These are phyloP conservation scores for Leucocoprinus sp. DNA, from an alignment of 768 basidiomycete genomes.

Conservation along the genomic window DNA sequence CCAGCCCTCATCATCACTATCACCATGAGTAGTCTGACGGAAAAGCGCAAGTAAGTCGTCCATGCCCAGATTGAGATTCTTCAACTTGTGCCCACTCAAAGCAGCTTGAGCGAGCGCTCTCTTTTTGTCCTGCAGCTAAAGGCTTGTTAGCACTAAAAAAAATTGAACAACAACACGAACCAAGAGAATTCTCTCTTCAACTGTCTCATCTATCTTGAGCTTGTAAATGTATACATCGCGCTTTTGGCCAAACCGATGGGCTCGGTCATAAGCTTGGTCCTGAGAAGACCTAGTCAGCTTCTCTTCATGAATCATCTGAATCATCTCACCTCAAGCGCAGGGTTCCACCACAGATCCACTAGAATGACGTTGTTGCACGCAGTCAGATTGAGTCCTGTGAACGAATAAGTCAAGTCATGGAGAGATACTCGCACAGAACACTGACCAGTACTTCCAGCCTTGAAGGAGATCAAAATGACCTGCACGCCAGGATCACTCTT, in stretches of 20 bases:
- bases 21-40: slow-evolving; percentile 46
- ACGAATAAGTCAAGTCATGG: not conserved
- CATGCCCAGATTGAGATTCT: slow-evolving; percentile 75
- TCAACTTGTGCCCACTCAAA: slow-evolving; percentile 80
- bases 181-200: slow-evolving; percentile 79
- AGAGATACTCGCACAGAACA: slow-evolving; percentile 5
- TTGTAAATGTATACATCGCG: slow-evolving; percentile 84
- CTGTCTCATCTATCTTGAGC: slow-evolving; percentile 77
- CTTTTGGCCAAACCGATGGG: slow-evolving; percentile 85
- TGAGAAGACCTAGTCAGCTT: slow-evolving; percentile 18
- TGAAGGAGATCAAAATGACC: slow-evolving; percentile 93
- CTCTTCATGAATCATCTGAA: slow-evolving; percentile 10
- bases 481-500: slow-evolving; percentile 44
- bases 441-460: slow-evolving; percentile 87
- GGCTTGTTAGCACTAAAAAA: not conserved
- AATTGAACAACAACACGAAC: slow-evolving; percentile 26
- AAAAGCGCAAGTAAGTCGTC: slow-evolving; percentile 83
- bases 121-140: slow-evolving; percentile 86
- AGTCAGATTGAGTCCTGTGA: slow-evolving; percentile 76
- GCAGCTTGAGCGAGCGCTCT: slow-evolving; percentile 78
- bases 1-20: slow-evolving; percentile 43
- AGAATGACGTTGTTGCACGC: slow-evolving; percentile 93
- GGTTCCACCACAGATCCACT: slow-evolving; percentile 94
- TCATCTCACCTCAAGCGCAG: slow-evolving; percentile 62
- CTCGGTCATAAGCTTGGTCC: slow-evolving; percentile 92